Evolutionary conservation across 306 rosid species (phyloP), one percentile per base, ranked within the genome.

Genomic region (Quercus glauca): DNA sequence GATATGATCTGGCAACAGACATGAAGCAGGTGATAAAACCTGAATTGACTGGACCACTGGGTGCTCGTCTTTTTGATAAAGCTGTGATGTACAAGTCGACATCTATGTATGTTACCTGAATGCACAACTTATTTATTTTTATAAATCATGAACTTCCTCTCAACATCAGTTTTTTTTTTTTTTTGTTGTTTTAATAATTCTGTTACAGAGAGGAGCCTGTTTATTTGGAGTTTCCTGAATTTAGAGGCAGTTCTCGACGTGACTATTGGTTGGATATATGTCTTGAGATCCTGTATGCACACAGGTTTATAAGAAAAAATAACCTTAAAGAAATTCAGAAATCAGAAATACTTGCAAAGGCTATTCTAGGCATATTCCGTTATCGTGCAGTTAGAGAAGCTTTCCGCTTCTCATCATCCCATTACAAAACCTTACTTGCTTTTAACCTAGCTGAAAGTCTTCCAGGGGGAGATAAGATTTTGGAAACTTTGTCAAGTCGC

Each of bases 1-100:
- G 87, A 82, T 95, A 93, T 78, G 93, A 95, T 82, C 90, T 95
- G 67, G 90, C 83, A 76, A 74, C 84, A 29, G 93, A 93, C 80
- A 71, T 84, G 88, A 91, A 95, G 85, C 98, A 93, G 83, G 89
- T 87, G 80, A 91, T 95, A 82, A 95, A 92, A 78, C 96, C 99
- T 73, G 96, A 92, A 79, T 80, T 92, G 81, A 95, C 97, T 31
- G 98, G 99, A 65, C 98, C 99, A 26, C 87, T 91, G 80, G 98
- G 99, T 77, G 92, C 99, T 84, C 94, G 99, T 75, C 91, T 93
- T 82, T 95, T 95, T 61, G 97, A 93, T 89, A 93, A 92, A 87
- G 99, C 97, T 73, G 94, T 95, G 82, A 87, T 91, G 96, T 93
- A 90, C 83, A 93, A 90, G 79, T 95, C 99, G 79, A 88, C 87